These are phyloP conservation scores for Sungouiozyma intestinalis DNA, from an alignment of 805 yeast genomes.

Conservation along the genomic window DNA sequence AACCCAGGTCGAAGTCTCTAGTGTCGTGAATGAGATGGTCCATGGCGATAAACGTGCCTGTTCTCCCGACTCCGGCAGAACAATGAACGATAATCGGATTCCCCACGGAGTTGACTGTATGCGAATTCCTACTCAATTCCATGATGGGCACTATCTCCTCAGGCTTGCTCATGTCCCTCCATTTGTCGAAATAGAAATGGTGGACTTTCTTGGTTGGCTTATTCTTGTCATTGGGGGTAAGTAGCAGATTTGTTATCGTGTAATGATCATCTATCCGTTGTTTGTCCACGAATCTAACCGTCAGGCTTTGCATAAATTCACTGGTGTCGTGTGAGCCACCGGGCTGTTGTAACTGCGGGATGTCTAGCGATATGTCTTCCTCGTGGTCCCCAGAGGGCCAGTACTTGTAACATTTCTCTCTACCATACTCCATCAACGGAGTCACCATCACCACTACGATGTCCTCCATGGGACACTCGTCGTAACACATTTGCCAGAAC, in stretches of 20 bases:
- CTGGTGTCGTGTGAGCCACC: constrained; percentile 13
- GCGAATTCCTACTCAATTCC: constrained; percentile 23
- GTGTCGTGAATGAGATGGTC: constrained; percentile 27
- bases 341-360: constrained; percentile 15
- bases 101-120: constrained; percentile 18
- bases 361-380: constrained; percentile 5
- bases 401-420: constrained; percentile 69
- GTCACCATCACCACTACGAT: constrained; percentile 65
- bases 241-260: constrained; percentile 16
- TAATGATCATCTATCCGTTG: constrained; percentile 14
- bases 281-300: constrained; percentile 12
- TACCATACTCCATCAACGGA: constrained; percentile 57
- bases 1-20: constrained; percentile 11
- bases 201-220: constrained; percentile 34
- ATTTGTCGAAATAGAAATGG: constrained; percentile 65
- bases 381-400: constrained; percentile 41
- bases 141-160: constrained; percentile 29
- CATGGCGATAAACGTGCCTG: constrained; percentile 74
- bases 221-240: constrained; percentile 21
- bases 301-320: constrained; percentile 15
- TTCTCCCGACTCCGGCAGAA: constrained; percentile 95
- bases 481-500: constrained; percentile 80
- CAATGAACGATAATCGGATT: constrained; percentile 74
- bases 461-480: constrained; percentile 44
- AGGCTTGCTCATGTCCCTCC: constrained; percentile 79